These are phyloP conservation scores for Xylariaceae sp. DNA, from an alignment of 2,329 filamentous ascomycete species.

Conservation along the genomic window DNA sequence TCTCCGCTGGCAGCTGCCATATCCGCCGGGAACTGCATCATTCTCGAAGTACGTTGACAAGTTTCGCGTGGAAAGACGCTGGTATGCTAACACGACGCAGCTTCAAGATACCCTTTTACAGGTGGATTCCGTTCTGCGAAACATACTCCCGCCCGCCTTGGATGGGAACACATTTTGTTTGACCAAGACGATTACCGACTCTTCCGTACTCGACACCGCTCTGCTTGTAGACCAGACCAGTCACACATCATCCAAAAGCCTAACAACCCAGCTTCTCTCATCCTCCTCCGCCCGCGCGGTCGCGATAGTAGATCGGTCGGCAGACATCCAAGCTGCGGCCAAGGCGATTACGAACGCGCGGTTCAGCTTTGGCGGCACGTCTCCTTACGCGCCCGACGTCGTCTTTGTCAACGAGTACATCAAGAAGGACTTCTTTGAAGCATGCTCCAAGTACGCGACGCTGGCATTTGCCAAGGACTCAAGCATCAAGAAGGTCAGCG, in stretches of 20 bases:
- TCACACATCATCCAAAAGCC: background rate
- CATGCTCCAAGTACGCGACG: constrained; percentile 36
- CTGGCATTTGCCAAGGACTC: constrained; percentile 16
- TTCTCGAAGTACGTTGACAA: constrained; percentile 26
- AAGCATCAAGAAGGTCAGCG: constrained; percentile 10
- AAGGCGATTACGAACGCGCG: constrained; percentile 47
- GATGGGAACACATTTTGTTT: constrained; percentile 23
- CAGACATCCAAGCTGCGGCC: constrained; percentile 50
- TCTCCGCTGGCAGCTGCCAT: constrained; percentile 29
- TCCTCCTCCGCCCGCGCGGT: constrained; percentile 30
- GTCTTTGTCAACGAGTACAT: constrained; percentile 62
- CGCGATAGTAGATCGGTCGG: constrained; percentile 58
- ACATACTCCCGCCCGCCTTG: constrained; percentile 17
- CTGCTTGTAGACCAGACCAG: constrained; percentile 25
- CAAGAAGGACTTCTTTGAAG: constrained; percentile 49
- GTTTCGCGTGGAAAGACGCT: background rate
- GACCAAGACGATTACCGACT: constrained; percentile 13
- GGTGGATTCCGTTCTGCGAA: constrained; percentile 17
- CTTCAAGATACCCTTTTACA: constrained; percentile 18
- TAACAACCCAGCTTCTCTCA: constrained; percentile 10
- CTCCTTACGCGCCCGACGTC: constrained; percentile 58
- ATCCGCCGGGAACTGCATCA: constrained; percentile 32
- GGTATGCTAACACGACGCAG: constrained; percentile 6
- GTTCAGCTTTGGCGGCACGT: constrained; percentile 50
- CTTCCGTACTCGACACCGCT: constrained; percentile 11